These are phyloP conservation scores for Coprinellus micaceus DNA, from an alignment of 768 basidiomycete species.

Conservation along the genomic window DNA sequence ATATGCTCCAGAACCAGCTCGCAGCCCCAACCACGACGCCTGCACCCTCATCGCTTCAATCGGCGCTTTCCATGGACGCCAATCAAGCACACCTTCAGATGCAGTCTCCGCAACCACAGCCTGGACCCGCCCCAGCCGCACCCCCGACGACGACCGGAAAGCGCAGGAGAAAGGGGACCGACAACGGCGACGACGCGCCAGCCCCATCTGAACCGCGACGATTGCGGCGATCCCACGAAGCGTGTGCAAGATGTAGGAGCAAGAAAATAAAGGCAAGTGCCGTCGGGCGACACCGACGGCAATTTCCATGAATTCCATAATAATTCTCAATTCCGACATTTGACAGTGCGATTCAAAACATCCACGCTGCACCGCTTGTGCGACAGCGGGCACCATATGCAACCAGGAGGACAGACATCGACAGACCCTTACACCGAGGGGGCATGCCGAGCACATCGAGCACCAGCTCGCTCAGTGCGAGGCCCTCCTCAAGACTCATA, in stretches of 20 bases:
- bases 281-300: slow-evolving; percentile 75
- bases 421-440: slow-evolving; percentile 80
- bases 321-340: slow-evolving; percentile 19
- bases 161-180: slow-evolving; percentile 56
- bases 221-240: slow-evolving; percentile 85
- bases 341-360: slow-evolving; percentile 86
- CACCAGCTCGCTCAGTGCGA: slow-evolving; percentile 75
- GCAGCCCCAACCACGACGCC: slow-evolving; percentile 26
- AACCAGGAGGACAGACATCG: slow-evolving; percentile 87
- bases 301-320: slow-evolving; percentile 59
- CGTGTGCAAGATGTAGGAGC: slow-evolving; percentile 89
- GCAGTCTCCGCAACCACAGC: slow-evolving; percentile 25
- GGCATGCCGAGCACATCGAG: slow-evolving; percentile 80
- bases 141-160: slow-evolving; percentile 35
- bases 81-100: slow-evolving; percentile 49
- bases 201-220: slow-evolving; percentile 71
- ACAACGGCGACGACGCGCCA: slow-evolving; percentile 49
- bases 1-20: slow-evolving; percentile 35
- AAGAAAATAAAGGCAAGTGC: slow-evolving; percentile 92
- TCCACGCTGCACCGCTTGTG: slow-evolving; percentile 81
- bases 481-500: slow-evolving; percentile 70
- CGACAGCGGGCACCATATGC: slow-evolving; percentile 73
- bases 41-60: slow-evolving; percentile 51
- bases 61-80: slow-evolving; percentile 68
- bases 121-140: slow-evolving; percentile 19